A percentile compares a stretch with the other conserved stretches of the same genome.
Conservation (phyloP, 208 protist genomes). For the Crithidia bombi region DNA sequence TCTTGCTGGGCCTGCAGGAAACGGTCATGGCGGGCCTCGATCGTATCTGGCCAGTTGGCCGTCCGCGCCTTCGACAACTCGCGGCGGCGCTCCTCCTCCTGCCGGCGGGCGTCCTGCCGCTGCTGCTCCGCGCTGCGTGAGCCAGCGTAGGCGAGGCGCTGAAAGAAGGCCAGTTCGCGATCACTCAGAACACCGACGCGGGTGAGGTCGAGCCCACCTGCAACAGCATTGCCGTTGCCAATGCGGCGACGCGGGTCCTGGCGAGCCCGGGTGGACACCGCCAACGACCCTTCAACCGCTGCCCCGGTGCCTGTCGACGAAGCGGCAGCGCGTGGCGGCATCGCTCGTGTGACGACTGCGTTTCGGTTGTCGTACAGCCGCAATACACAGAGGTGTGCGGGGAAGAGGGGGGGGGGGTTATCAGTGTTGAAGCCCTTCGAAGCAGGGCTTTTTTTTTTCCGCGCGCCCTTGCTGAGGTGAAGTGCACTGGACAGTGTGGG, state of each 20-base stretch:
- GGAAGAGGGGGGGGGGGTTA: too few relatives aligned
- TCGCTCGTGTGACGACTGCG: background rate
- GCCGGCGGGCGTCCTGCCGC: conserved; percentile 32
- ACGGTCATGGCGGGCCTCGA: conserved; percentile 60
- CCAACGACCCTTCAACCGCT: conserved; percentile 8
- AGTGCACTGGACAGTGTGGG: too few relatives aligned
- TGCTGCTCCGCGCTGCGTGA: conserved; percentile 36
- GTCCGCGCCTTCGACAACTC: conserved; percentile 52
- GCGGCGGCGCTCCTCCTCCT: conserved; percentile 44
- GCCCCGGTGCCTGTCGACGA: background rate
- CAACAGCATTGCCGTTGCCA: conserved; percentile 87
- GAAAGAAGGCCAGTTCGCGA: conserved; percentile 70
- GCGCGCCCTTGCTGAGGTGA: too few relatives aligned
- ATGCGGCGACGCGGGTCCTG: conserved; percentile 61
- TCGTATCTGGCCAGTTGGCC: conserved; percentile 72
- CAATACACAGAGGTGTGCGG: too few relatives aligned
- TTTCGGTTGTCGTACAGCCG: background rate
- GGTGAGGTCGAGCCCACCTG: conserved; percentile 53
- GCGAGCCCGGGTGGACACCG: conserved; percentile 54
- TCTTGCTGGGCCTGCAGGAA: conserved; percentile 53
- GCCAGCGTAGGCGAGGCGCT: conserved; percentile 39
- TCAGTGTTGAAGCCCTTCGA: too few relatives aligned
- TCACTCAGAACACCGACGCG: conserved; percentile 77
- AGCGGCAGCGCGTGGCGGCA: conserved; percentile 5
- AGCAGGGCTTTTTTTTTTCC: too few relatives aligned